Evolutionary conservation across 1,139 yeast genomes (phyloP).

Genomic region (Candida pseudoviswanathii): DNA sequence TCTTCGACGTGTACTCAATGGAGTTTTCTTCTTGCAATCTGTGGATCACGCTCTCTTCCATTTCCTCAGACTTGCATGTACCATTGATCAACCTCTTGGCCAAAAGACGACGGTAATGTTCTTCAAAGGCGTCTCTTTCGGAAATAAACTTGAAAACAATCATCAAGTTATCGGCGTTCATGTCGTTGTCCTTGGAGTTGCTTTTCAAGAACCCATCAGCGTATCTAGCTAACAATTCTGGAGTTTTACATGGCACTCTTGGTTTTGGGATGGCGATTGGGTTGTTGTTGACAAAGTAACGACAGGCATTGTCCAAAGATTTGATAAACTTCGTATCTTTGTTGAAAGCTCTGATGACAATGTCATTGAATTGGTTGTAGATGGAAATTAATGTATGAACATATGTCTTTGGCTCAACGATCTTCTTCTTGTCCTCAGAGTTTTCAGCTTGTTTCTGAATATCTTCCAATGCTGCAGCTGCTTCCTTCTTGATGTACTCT

Average conservation of each 20-base stretch:
- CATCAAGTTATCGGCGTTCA: constrained; percentile 86
- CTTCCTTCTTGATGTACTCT: constrained; percentile 72
- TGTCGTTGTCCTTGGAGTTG: constrained; percentile 70
- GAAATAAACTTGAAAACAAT: constrained; percentile 83
- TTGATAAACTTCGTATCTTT: constrained; percentile 80
- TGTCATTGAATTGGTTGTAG: constrained; percentile 64
- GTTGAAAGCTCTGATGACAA: constrained; percentile 72
- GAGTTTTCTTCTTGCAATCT: constrained; percentile 89
- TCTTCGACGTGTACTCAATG: constrained; percentile 87
- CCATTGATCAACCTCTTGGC: constrained; percentile 89
- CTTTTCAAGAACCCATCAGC: constrained; percentile 83
- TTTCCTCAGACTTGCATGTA: constrained; percentile 78
- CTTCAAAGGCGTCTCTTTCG: constrained; percentile 95
- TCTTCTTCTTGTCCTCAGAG: constrained; percentile 20
- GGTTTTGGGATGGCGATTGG: constrained; percentile 70
- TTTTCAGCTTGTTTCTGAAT: constrained; percentile 53
- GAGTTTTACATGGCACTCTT: constrained; percentile 62
- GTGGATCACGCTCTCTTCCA: constrained; percentile 86
- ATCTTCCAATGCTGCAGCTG: constrained; percentile 66
- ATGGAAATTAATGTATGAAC: constrained; percentile 75
- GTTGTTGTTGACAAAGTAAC: constrained; percentile 80
- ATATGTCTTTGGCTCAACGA: constrained; percentile 75
- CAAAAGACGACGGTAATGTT: constrained; percentile 83
- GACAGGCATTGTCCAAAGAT: constrained; percentile 89
- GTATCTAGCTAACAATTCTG: constrained; percentile 88